phyloP scores from a whole-genome alignment of 345 rosid species.

The Syzygium aromaticum region DNA sequence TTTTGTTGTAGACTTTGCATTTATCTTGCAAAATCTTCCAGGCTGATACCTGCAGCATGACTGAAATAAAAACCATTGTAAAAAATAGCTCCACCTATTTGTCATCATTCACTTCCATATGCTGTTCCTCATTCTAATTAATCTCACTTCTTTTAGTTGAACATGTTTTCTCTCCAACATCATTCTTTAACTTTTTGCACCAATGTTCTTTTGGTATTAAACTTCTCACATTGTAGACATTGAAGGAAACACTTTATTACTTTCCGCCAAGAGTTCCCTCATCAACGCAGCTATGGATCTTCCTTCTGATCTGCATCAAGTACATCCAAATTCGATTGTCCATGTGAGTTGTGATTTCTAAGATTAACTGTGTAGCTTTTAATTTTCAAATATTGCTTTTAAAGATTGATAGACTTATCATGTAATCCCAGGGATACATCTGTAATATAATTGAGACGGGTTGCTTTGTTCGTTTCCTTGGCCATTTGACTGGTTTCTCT shows the following conservation, averaged over 20 bases:
- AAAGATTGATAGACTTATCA: neutral
- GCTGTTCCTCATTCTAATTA: neutral
- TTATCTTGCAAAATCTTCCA: neutral
- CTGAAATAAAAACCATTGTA: neutral
- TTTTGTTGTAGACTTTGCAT: neutral
- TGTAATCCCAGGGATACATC: conserved; percentile 65
- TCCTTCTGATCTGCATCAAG: conserved; percentile 62
- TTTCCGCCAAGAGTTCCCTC: conserved; percentile 82
- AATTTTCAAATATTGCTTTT: neutral
- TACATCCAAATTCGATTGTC: conserved; percentile 49
- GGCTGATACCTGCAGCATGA: neutral
- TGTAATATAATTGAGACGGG: conserved; percentile 86
- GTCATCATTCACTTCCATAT: neutral
- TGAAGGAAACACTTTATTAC: conserved; percentile 58
- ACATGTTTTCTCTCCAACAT: neutral
- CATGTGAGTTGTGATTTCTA: conserved; percentile 43
- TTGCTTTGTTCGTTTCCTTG: conserved; percentile 97
- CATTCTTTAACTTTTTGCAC: neutral
- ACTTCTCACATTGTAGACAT: conserved; percentile 39
- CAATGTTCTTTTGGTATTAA: neutral
- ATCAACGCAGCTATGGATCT: conserved; percentile 49
- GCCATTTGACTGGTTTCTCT: conserved; percentile 85
- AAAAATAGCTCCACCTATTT: neutral
- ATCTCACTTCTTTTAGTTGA: neutral
- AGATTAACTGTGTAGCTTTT: neutral